Percentiles rank a stretch among this genome's conserved stretches.
phyloP scores from a whole-genome alignment of 2,329 filamentous ascomycete species.

The Trichoderma polysporum region DNA sequence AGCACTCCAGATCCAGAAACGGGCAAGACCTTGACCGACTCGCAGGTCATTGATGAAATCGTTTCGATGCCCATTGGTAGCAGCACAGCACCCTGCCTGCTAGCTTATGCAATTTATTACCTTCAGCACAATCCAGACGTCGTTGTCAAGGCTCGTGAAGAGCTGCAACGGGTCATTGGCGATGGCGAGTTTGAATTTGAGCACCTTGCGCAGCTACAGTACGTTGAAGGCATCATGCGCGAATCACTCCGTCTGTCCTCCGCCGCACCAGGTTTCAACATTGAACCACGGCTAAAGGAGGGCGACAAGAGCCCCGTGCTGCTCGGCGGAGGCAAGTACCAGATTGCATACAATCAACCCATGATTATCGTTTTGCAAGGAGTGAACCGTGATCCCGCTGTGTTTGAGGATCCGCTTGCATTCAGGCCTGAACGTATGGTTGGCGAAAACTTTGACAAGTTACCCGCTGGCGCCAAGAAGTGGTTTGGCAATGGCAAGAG shows the following conservation, averaged over 20 bases:
- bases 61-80: constrained; percentile 64
- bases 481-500: constrained; percentile 54
- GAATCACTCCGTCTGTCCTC: constrained; percentile 56
- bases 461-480: constrained; percentile 48
- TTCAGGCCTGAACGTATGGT: constrained; percentile 52
- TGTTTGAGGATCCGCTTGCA: constrained; percentile 47
- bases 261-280: constrained; percentile 56
- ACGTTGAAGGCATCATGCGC: constrained; percentile 53
- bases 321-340: constrained; percentile 49
- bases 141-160: constrained; percentile 50
- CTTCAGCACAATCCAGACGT: constrained; percentile 51
- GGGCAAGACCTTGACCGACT: constrained; percentile 55
- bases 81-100: constrained; percentile 48
- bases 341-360: constrained; percentile 48
- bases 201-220: constrained; percentile 52
- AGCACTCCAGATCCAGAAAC: constrained; percentile 61
- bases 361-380: constrained; percentile 52
- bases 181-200: constrained; percentile 44
- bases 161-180: constrained; percentile 54
- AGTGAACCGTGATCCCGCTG: constrained; percentile 49
- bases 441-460: constrained; percentile 42
- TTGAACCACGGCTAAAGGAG: constrained; percentile 44
- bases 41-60: constrained; percentile 66
- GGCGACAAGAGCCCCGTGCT: constrained; percentile 45
- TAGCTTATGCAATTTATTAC: constrained; percentile 49